Evolutionary conservation across 2,329 filamentous ascomycete genomes (phyloP).

Genomic region (Epicoccum nigrum): DNA sequence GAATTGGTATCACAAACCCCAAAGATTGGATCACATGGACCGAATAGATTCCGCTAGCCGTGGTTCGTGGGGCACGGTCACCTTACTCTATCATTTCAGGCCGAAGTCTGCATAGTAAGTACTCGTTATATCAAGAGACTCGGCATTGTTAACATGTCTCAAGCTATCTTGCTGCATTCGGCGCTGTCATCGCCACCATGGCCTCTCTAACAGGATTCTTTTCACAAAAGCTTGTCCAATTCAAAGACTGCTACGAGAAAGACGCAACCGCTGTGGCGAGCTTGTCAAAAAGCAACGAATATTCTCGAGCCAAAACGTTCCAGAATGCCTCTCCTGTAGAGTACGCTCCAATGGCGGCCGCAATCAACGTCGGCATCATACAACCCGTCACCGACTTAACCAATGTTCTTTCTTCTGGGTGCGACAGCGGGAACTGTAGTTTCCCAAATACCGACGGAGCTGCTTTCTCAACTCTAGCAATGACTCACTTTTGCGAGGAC

Average conservation of each 20-base stretch:
- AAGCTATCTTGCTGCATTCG: background rate
- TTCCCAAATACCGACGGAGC: background rate
- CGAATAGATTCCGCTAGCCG: slow-evolving; percentile 19
- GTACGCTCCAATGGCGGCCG: background rate
- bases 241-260: background rate
- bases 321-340: background rate
- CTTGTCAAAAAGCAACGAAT: background rate
- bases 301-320: too few species aligned
- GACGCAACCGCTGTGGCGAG: background rate
- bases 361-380: background rate
- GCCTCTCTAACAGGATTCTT: background rate
- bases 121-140: too few species aligned
- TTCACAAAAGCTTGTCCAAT: background rate
- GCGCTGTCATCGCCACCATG: background rate
- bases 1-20: slow-evolving; percentile 15
- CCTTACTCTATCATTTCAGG: slow-evolving; percentile 5
- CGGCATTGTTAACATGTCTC: background rate
- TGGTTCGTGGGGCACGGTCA: slow-evolving; percentile 17
- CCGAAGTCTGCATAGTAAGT: background rate
- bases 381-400: background rate
- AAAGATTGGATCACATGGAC: slow-evolving; percentile 13
- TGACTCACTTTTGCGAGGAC: background rate
- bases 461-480: background rate
- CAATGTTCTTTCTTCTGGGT: background rate
- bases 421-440: background rate